Evolutionary conservation across 1,284 basidiomycete species (phyloP), one percentile per base, ranked within the genome.

Genomic region (Gymnopus androsaceus): DNA sequence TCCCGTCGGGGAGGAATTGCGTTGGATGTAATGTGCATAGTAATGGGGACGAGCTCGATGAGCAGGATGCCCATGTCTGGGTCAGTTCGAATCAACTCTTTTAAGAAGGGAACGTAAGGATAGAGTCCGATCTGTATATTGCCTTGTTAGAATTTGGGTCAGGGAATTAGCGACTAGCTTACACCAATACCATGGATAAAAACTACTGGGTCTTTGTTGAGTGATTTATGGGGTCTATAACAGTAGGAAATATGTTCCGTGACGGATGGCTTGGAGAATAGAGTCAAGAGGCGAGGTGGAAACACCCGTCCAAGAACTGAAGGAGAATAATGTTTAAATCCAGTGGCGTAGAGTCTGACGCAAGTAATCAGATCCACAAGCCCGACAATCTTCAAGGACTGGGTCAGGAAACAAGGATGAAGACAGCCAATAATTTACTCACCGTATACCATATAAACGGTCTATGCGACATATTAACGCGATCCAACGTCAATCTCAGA

Each of bases 121-220:
- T 75, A 79, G 36, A 87, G 68, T 19, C 85, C 86, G 53, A 88
- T 85, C 84, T 84, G 56, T 37, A 44, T n/a, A n/a, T 27, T 36
- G 33, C 48, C 47, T 54, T 49, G 23, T 44, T 9, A 19, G 31
- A 40, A 37, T 17, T 30, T 27, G 19, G 40, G 30, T 11, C 34
- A 59, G 19, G 23, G 36, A 42, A 41, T n/a, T 48, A 49, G 17
- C 37, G 55, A 34, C 6, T 5, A 4, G 73, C 81, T 14, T 69
- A 86, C 83, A 4, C 85, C 86, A 23, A 87, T 82, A 11, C 85
- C 86, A 57, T 88, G 85, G 0, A 88, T 64, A 62, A 88, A n/a
- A 85, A 87, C 64, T 11, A 88, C 69, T 0, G 84, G 82, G 9
- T 72, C 70, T 59, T 78, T 80, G 3, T 72, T 73, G 9, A 55